Evolutionary conservation across 2,329 filamentous ascomycete species (phyloP).

Genomic region (Epicoccum nigrum): DNA sequence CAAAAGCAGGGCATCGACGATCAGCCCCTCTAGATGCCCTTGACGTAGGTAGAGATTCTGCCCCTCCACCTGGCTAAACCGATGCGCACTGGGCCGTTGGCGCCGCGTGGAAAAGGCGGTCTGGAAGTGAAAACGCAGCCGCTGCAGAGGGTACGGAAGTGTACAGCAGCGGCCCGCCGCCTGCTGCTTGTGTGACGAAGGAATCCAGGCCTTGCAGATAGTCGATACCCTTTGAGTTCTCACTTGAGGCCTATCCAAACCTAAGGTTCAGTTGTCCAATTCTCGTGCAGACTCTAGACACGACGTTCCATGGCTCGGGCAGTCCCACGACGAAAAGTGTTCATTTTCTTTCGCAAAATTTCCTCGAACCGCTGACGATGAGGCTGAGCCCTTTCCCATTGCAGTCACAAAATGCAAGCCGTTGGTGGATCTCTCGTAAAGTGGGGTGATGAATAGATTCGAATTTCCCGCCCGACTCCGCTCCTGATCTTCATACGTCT

Average conservation of each 20-base stretch:
- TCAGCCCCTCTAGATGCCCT: slow-evolving; percentile 28
- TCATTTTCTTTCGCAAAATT: background rate
- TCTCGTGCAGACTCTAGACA: background rate
- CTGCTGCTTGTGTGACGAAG: slow-evolving; percentile 30
- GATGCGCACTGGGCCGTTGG: slow-evolving; percentile 36
- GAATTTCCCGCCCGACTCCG: slow-evolving; percentile 20
- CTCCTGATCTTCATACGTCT: slow-evolving; percentile 32
- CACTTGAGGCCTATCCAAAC: background rate
- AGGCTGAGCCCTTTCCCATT: slow-evolving; percentile 10
- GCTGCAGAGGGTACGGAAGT: slow-evolving; percentile 29
- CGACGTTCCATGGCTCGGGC: background rate
- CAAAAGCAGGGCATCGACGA: slow-evolving; percentile 11
- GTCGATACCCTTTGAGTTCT: slow-evolving; percentile 17
- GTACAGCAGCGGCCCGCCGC: slow-evolving; percentile 32
- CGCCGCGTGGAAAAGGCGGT: slow-evolving; percentile 45
- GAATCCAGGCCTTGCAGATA: slow-evolving; percentile 20
- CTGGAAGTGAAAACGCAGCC: slow-evolving; percentile 40
- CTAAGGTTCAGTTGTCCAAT: background rate
- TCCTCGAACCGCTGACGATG: slow-evolving; percentile 7
- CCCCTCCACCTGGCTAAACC: slow-evolving; percentile 37
- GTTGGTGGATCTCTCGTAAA: slow-evolving; percentile 29
- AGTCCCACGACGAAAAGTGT: background rate
- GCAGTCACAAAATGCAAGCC: slow-evolving; percentile 25
- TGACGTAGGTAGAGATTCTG: slow-evolving; percentile 34
- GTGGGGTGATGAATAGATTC: slow-evolving; percentile 30